Evolutionary conservation across 2,329 filamentous ascomycete genomes (phyloP).

Genomic region (Curvularia sp.): DNA sequence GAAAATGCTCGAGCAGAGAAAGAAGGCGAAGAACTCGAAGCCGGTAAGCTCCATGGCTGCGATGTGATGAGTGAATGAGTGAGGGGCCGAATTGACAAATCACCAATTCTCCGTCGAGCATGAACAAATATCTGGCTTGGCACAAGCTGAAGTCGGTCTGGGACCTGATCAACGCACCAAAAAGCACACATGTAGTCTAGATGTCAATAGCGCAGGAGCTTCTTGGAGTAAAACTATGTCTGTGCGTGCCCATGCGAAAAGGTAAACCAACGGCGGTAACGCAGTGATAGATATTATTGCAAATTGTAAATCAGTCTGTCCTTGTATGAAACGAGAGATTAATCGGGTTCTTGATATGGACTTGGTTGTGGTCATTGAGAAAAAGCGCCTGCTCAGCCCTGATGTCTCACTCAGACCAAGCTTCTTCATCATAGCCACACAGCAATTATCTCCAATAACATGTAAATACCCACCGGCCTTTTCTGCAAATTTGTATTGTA

Average conservation of each 20-base stretch:
- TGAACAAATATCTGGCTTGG: conserved; percentile 8
- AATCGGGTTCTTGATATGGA: no score
- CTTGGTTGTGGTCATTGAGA: no score
- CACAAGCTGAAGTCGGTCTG: conserved; percentile 5
- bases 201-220: not conserved
- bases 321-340: no score
- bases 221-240: not conserved
- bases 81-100: not conserved
- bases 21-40: conserved; percentile 19
- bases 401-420: no score
- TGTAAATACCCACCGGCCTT: no score
- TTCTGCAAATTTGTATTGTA: no score
- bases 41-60: conserved; percentile 16
- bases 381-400: no score
- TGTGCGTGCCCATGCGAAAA: not conserved
- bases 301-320: no score
- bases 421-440: no score
- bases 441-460: no score
- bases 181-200: not conserved
- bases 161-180: not conserved
- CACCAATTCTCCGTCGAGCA: not conserved
- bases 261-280: no score
- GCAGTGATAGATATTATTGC: no score
- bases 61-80: not conserved
- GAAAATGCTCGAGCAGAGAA: conserved; percentile 18